Base-by-base conservation (phyloP, 169 alveolate genomes). In the Plasmodium sp. region DNA sequence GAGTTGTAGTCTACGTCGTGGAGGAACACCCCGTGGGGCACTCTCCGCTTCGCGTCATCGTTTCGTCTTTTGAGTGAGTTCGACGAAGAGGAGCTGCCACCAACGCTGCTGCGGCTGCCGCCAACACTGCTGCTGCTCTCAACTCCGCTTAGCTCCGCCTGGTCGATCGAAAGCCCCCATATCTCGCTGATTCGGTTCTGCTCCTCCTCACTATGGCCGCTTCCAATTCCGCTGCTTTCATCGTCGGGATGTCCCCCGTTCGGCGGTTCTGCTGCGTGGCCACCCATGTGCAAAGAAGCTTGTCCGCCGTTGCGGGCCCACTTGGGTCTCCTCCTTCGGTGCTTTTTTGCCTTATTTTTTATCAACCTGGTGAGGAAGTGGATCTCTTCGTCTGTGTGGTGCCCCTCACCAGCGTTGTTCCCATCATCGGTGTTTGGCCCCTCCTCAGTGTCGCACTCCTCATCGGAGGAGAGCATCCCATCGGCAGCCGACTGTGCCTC, bases 101-200 rank as follows among this genome's bases (percentile, higher is more conserved):
- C 4, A 6, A 0, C 62, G 9, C 5, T 51, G 2, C 7, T 7
- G 0, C 12, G 22, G 22, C 22, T 51, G 6, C 16, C 62, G 12
- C 0, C 62, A 12, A 14, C 62, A 7, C 10, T 14, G 16, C 62
- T 51, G 62, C 62, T 31, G 39, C 77, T 67, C 2, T 67, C 77
- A 18, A 1, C 34, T 22, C 27, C 77, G 48, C 36, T 67, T 18
- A 84, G 31, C 1, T 84, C 83, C 34, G 14, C 83, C 27, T 84
- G 80, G 56, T 84, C 75, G n/a, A 84, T 84, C 10, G 93, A 84
- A 5, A 84, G 7, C 16, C 75, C 93, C 93, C 93, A 84, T n/a
- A 84, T 43, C 48, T 72, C 79, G 54, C 34, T 72, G 9, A 84
- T 56, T 34, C 73, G 34, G n/a, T 33, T 84, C 9, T 62, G 27